Evolutionary conservation across 2,329 filamentous ascomycete species (phyloP).

Genomic region (Cladosporium sp.): DNA sequence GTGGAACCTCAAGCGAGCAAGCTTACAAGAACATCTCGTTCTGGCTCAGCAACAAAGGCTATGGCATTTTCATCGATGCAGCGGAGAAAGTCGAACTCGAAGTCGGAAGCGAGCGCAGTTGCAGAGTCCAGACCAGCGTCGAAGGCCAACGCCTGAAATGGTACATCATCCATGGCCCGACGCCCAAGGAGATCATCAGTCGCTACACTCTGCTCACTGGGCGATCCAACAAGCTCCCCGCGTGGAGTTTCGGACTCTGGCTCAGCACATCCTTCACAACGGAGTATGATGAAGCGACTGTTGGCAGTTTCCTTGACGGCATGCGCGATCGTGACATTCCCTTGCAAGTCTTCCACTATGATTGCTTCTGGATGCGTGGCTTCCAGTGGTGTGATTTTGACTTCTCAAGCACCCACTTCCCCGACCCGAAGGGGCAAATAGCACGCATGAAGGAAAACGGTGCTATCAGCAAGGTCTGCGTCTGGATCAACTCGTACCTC

Average conservation of each 20-base stretch:
- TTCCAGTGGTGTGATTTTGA: constrained; percentile 76
- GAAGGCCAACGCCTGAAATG: constrained; percentile 70
- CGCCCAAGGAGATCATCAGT: constrained; percentile 69
- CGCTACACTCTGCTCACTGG: constrained; percentile 70
- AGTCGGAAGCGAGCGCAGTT: constrained; percentile 72
- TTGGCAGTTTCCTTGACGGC: constrained; percentile 66
- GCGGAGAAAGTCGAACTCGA: constrained; percentile 70
- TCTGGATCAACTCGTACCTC: constrained; percentile 77
- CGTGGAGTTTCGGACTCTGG: constrained; percentile 77
- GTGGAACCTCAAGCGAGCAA: constrained; percentile 67
- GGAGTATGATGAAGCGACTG: constrained; percentile 69
- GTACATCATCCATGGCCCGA: constrained; percentile 71
- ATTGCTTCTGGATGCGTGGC: constrained; percentile 76
- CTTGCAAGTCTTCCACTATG: constrained; percentile 73
- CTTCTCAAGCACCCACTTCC: constrained; percentile 68
- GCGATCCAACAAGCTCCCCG: constrained; percentile 62
- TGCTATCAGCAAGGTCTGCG: constrained; percentile 62
- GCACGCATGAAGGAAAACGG: constrained; percentile 63
- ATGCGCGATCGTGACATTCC: constrained; percentile 66
- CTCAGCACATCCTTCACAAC: constrained; percentile 76
- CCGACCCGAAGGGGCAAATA: constrained; percentile 66
- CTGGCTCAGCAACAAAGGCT: constrained; percentile 70
- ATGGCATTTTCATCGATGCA: constrained; percentile 74
- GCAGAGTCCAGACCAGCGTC: constrained; percentile 68
- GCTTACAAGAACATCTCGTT: constrained; percentile 73